phyloP scores from a whole-genome alignment of 805 yeast species.

The Barnettozyma vustinii region DNA sequence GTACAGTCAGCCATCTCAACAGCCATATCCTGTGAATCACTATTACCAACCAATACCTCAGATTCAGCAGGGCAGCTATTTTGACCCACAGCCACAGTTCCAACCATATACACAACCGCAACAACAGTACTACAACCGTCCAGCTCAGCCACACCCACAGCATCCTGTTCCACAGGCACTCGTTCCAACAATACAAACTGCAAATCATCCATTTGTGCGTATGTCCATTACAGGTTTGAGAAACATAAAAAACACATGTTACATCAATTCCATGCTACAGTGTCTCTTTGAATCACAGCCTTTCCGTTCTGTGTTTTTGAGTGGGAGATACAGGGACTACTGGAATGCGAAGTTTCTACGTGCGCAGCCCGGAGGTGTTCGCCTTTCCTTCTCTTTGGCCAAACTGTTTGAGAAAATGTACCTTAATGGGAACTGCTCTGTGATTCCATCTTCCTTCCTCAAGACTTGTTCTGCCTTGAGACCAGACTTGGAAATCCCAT shows the following conservation, averaged over 20 bases:
- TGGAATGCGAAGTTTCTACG: constrained; percentile 29
- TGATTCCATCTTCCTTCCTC: constrained; percentile 62
- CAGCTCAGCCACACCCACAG: constrained; percentile 5
- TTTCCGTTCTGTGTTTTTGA: constrained; percentile 45
- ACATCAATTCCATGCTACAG: constrained; percentile 70
- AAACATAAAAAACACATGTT: constrained; percentile 71
- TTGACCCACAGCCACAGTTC: constrained; percentile 2
- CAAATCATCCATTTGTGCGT: constrained; percentile 34
- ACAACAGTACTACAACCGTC: background rate
- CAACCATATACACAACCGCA: background rate
- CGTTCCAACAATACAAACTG: constrained; percentile 35
- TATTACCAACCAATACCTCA: constrained; percentile 3
- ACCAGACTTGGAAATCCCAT: constrained; percentile 65
- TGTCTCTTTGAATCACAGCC: constrained; percentile 51
- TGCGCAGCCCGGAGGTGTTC: constrained; percentile 14
- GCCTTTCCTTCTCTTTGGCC: constrained; percentile 45
- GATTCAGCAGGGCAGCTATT: background rate
- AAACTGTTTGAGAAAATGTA: constrained; percentile 53
- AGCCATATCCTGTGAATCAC: constrained; percentile 6
- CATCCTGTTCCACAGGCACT: constrained; percentile 8
- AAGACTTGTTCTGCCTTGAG: constrained; percentile 45
- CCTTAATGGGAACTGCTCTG: constrained; percentile 51
- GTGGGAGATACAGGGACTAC: constrained; percentile 39
- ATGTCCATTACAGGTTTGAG: constrained; percentile 54
- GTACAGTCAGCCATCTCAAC: background rate